Evolutionary conservation across 2,329 filamentous ascomycete species (phyloP).

Genomic region (Bipolaris sorokiniana): DNA sequence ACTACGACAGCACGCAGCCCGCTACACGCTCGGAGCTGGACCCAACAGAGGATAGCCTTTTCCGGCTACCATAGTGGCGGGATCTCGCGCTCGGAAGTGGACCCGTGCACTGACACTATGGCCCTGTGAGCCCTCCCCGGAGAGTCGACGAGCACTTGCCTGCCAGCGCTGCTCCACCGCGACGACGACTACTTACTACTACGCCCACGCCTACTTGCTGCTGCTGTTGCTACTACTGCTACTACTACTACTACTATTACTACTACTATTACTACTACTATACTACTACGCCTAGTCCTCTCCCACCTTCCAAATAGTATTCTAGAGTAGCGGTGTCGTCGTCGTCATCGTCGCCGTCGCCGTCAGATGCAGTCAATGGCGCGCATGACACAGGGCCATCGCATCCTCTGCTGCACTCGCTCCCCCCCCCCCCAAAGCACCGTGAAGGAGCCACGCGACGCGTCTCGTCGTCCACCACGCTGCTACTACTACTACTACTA

Average conservation of each 20-base stretch:
- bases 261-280: no score
- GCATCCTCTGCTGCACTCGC: no score
- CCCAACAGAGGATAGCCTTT: conserved; percentile 18
- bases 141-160: no score
- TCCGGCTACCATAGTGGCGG: conserved; percentile 31
- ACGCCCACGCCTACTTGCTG: conserved; percentile 5
- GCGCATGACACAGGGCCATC: conserved; percentile 1
- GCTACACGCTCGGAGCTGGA: conserved; percentile 24
- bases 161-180: no score
- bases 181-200: no score
- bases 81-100: conserved; percentile 25
- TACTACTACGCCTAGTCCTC: not conserved
- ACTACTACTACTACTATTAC: no score
- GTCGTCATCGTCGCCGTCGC: not conserved
- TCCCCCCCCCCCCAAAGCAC: no score
- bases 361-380: not conserved
- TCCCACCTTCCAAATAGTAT: no score
- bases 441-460: no score
- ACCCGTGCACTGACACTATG: conserved; percentile 8
- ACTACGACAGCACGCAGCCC: conserved; percentile 13
- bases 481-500: not conserved
- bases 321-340: not conserved
- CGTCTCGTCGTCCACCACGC: no score
- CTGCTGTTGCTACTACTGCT: no score
- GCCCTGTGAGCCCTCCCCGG: no score